Evolutionary conservation across 1,139 yeast species (phyloP), one percentile per base, ranked within the genome.

Genomic region (Magnusiomyces sp.): DNA sequence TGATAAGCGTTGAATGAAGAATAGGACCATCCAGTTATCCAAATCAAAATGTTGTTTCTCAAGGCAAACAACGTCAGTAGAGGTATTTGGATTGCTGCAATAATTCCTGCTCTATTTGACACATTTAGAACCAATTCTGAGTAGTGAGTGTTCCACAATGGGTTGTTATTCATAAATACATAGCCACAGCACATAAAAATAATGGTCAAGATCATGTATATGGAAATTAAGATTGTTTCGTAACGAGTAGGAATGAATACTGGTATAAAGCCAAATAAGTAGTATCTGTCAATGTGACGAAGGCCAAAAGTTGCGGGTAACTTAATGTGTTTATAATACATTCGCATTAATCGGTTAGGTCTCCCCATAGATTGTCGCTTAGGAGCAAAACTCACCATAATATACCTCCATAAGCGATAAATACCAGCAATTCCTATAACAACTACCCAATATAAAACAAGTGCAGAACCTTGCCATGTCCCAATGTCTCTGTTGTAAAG

Each of bases 11-110:
- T 76, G 58, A 77, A 81, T 0, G 81, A 74, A 2, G 85, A 67
- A 60, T 76, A 81, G 40, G 81, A 76, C 79, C 84, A 75, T 13
- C 83, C 78, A 0, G 87, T 79, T 2, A 78, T 41, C 71, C 75
- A 70, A 48, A 78, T 76, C 13, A 80, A 62, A 39, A 81, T 59
- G 58, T 81, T 81, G 61, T 74, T 80, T 58, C 88, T 65, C 33
- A 84, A 79, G 0, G 83, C 84, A 67, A 81, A 73, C 37, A 77
- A 62, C 20, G 80, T 69, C 31, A 81, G 59, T 37, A 81, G 58
- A 0, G 85, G 86, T 62, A 78, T 64, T 55, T 79, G 70, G 31
- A 74, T 70, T n/a, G 80, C 75, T 1, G 79, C 77, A 27, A 82
- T 64, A 31, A 81, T 76, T 31, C 88, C 83, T 0, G 81, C 66